Evolutionary conservation across 108 stramenopile species (phyloP).

Genomic region (Chaetoceros muelleri): DNA sequence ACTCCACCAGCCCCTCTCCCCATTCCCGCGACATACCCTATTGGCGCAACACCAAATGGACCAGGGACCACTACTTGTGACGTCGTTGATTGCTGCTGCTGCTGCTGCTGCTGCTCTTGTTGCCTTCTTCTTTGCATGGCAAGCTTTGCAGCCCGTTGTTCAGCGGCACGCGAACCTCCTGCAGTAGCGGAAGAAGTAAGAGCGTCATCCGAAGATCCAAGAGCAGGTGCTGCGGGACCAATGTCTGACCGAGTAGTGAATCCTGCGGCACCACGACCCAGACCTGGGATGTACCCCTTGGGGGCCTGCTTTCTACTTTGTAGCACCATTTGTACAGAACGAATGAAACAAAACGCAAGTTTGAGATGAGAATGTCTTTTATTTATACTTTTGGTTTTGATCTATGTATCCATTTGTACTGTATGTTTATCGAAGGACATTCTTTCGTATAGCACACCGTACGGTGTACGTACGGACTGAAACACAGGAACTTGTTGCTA

Average conservation of each 20-base stretch:
- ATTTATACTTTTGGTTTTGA: too few relatives aligned
- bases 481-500: too few relatives aligned
- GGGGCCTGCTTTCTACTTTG: constrained; percentile 31
- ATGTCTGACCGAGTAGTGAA: constrained; percentile 96
- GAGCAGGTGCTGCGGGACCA: constrained; percentile 52
- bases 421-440: too few relatives aligned
- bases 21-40: constrained; percentile 76
- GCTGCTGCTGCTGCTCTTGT: constrained; percentile 19
- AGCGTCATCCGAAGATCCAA: constrained; percentile 8
- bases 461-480: too few relatives aligned
- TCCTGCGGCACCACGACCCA: constrained; percentile 94
- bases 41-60: constrained; percentile 60
- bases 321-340: too few relatives aligned
- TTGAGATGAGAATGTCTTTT: too few relatives aligned
- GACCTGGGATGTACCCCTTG: constrained; percentile 90
- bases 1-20: constrained; percentile 58
- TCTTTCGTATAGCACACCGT: too few relatives aligned
- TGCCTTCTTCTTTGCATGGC: constrained; percentile 33
- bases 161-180: constrained; percentile 23
- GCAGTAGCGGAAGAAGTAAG: neutral
- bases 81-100: neutral
- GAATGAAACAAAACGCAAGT: too few relatives aligned
- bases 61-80: neutral
- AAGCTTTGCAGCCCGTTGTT: constrained; percentile 33
- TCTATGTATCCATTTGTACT: too few relatives aligned